phyloP scores from a whole-genome alignment of 2,329 filamentous ascomycete genomes.

The Aspergillus puulaauensis region DNA sequence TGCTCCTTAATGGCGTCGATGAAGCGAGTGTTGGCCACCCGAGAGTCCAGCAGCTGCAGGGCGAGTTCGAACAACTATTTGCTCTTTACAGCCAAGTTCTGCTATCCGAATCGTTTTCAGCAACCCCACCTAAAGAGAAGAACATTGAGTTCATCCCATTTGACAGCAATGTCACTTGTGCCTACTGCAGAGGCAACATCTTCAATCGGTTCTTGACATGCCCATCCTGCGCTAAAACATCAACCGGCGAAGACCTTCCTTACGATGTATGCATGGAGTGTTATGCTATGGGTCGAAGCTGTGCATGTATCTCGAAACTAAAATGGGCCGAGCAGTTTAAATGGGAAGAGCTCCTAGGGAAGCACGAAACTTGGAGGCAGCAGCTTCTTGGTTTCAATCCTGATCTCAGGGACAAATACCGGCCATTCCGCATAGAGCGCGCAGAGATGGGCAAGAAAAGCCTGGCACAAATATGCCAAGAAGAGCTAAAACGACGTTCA shows the following conservation, averaged over 20 bases:
- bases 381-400: slow-evolving; percentile 74
- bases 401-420: slow-evolving; percentile 63
- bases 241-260: slow-evolving; percentile 66
- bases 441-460: slow-evolving; percentile 71
- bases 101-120: slow-evolving; percentile 80
- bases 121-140: slow-evolving; percentile 60
- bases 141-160: slow-evolving; percentile 75
- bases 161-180: slow-evolving; percentile 90
- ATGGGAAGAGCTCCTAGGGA: slow-evolving; percentile 73
- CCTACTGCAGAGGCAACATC: slow-evolving; percentile 93
- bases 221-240: slow-evolving; percentile 71
- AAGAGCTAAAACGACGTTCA: slow-evolving; percentile 75
- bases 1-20: slow-evolving; percentile 58
- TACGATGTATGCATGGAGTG: slow-evolving; percentile 99
- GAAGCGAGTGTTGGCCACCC: slow-evolving; percentile 46
- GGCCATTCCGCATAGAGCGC: slow-evolving; percentile 64
- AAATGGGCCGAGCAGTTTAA: slow-evolving; percentile 92
- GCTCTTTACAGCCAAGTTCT: slow-evolving; percentile 74
- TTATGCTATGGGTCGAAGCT: slow-evolving; percentile 95
- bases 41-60: slow-evolving; percentile 68
- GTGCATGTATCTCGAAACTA: slow-evolving; percentile 79
- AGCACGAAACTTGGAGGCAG: slow-evolving; percentile 79
- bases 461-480: slow-evolving; percentile 89
- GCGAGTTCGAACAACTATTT: slow-evolving; percentile 81
- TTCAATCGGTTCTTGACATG: slow-evolving; percentile 97